phyloP scores from a whole-genome alignment of 495 filamentous ascomycete genomes.

The Penicillium canariense region DNA sequence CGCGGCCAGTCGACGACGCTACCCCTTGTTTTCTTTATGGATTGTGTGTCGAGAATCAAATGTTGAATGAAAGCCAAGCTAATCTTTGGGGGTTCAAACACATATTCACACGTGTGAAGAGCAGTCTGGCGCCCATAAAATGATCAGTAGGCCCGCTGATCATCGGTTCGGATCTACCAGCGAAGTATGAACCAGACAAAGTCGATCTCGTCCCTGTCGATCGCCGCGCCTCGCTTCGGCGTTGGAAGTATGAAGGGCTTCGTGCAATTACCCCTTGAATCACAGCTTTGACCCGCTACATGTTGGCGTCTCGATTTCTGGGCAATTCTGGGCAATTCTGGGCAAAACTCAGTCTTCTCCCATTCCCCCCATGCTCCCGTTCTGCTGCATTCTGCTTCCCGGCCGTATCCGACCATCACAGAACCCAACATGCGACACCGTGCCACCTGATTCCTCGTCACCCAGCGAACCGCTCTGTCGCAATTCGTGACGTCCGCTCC shows the following conservation, averaged over 20 bases:
- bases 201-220: slow-evolving; percentile 3
- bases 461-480: neutral
- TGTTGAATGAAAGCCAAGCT: no score
- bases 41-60: neutral
- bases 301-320: neutral
- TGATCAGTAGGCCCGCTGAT: no score
- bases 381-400: neutral
- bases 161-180: neutral
- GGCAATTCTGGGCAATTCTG: neutral
- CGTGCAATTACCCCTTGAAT: slow-evolving; percentile 15
- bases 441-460: neutral
- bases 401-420: neutral
- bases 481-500: slow-evolving; percentile 16
- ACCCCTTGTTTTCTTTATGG: slow-evolving; percentile 1
- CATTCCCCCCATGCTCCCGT: neutral
- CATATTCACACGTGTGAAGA: no score
- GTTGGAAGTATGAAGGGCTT: slow-evolving; percentile 20
- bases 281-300: neutral
- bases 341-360: no score
- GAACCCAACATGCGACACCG: neutral
- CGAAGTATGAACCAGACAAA: neutral
- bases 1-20: neutral
- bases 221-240: slow-evolving; percentile 8
- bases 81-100: no score
- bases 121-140: no score